Percentiles rank a stretch among this genome's conserved stretches.
Conservation (phyloP, 2,329 filamentous ascomycete genomes). For the Trichoderma aggressivum region DNA sequence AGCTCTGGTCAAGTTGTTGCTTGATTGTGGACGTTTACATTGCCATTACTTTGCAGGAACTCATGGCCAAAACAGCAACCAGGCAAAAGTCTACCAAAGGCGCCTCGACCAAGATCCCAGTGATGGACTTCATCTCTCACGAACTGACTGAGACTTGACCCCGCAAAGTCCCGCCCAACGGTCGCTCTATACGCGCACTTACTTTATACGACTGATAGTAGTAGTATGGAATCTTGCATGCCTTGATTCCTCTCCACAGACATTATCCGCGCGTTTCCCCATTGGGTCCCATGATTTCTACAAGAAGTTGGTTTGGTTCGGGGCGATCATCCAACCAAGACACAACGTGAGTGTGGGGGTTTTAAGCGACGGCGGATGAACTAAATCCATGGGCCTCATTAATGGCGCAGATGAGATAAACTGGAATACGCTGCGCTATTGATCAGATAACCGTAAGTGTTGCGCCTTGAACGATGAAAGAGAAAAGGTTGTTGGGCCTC, state of each 20-base stretch:
- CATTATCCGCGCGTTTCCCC: background rate
- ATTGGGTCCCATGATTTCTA: background rate
- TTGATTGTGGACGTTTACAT: background rate
- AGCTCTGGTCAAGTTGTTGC: background rate
- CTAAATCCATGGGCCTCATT: background rate
- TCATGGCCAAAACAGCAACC: background rate
- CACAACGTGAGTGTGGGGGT: background rate
- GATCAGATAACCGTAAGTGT: background rate
- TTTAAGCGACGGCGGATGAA: background rate
- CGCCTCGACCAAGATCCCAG: background rate
- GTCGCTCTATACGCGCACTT: background rate
- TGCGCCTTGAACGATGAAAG: background rate
- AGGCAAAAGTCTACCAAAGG: background rate
- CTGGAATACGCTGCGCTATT: background rate
- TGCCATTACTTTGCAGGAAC: background rate
- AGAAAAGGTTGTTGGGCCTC: background rate
- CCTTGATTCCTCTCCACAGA: background rate
- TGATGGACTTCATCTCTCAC: background rate
- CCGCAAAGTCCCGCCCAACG: background rate
- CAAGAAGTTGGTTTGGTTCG: background rate
- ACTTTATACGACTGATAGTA: background rate
- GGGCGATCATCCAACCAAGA: background rate
- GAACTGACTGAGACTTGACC: background rate
- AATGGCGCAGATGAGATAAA: conserved; percentile 3
- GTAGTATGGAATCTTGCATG: background rate